A percentile compares a stretch with the other conserved stretches of the same genome.
These are phyloP conservation scores for Boeremia exigua DNA, from an alignment of 2,329 filamentous ascomycete genomes.

Conservation along the genomic window DNA sequence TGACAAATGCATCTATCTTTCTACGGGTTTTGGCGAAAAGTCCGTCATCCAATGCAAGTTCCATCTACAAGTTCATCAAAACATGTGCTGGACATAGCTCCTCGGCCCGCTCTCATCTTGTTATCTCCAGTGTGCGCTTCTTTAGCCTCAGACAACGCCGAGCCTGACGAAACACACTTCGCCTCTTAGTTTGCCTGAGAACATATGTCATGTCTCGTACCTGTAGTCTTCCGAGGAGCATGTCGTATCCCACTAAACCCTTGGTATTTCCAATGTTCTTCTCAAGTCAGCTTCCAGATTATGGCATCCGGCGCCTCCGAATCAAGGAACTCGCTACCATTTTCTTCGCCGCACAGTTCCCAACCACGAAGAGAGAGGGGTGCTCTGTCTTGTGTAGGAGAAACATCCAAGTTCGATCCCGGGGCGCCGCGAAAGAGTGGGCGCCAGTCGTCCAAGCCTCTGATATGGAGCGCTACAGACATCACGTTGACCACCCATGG, in stretches of 20 bases:
- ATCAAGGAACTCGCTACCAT: too few species aligned
- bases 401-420: neutral
- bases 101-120: neutral
- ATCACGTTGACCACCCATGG: too few species aligned
- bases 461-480: too few species aligned
- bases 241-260: neutral
- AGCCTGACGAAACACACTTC: conserved; percentile 3
- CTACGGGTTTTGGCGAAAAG: neutral
- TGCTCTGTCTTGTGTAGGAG: neutral
- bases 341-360: too few species aligned
- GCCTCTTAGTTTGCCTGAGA: conserved; percentile 1
- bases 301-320: neutral
- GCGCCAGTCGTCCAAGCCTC: too few species aligned
- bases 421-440: too few species aligned
- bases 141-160: conserved; percentile 6
- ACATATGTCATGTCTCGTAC: neutral
- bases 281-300: neutral
- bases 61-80: neutral
- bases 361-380: neutral
- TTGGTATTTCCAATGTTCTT: neutral
- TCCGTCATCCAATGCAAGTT: neutral
- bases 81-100: neutral
- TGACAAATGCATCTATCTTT: neutral
- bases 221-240: neutral
- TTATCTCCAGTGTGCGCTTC: neutral